Conservation (phyloP, 495 filamentous ascomycete species). For the Tirmania nivea region DNA sequence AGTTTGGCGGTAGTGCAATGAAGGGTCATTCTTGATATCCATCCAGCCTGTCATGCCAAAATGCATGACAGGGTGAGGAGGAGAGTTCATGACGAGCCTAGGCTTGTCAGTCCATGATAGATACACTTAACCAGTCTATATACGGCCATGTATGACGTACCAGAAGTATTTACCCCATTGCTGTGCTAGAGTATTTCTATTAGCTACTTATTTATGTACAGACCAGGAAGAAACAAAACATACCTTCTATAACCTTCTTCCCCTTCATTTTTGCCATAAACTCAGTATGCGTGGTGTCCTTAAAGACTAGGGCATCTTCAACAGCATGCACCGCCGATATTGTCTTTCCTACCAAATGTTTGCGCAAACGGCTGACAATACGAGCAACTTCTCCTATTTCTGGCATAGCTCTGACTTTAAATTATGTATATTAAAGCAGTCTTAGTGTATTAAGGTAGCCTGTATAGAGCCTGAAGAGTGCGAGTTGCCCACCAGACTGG, state of each 20-base stretch:
- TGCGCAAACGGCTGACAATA: constrained; percentile 59
- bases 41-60: constrained; percentile 54
- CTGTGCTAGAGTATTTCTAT: constrained; percentile 28
- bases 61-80: constrained; percentile 81
- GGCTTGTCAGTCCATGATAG: not conserved
- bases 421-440: no score
- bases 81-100: constrained; percentile 39
- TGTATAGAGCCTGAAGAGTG: no score
- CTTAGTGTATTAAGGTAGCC: no score
- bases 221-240: not conserved
- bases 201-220: no score
- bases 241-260: constrained; percentile 31
- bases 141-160: constrained; percentile 9
- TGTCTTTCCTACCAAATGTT: constrained; percentile 62
- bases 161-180: constrained; percentile 97
- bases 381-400: constrained; percentile 75
- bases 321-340: constrained; percentile 45
- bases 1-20: constrained; percentile 52
- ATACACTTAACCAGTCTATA: no score
- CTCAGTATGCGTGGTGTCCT: constrained; percentile 53
- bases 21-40: constrained; percentile 53
- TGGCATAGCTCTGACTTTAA: constrained; percentile 32
- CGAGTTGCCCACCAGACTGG: no score
- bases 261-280: constrained; percentile 54
- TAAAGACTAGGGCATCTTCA: constrained; percentile 65